phyloP scores from a whole-genome alignment of 1,284 basidiomycete genomes.

The Bjerkandera adusta region DNA sequence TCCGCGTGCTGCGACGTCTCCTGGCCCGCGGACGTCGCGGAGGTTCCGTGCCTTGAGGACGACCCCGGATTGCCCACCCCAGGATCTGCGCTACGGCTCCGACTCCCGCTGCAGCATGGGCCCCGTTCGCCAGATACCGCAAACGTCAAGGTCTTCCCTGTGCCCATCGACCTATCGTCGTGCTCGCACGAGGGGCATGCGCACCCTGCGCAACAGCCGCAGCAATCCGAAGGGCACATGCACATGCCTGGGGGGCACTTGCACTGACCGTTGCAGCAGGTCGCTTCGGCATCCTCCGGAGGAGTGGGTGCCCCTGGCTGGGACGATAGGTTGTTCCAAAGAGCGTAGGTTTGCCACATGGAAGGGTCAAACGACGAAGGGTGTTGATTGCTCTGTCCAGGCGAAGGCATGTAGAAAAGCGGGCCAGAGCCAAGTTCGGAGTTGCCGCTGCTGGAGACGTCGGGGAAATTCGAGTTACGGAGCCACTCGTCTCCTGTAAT shows the following conservation, averaged over 20 bases:
- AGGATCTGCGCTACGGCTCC: not conserved
- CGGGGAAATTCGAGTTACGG: slow-evolving; percentile 31
- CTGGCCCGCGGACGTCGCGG: not conserved
- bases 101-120: slow-evolving; percentile 23
- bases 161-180: slow-evolving; percentile 15
- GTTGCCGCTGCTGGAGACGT: not conserved
- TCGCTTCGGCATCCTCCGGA: slow-evolving; percentile 19
- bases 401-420: slow-evolving; percentile 14
- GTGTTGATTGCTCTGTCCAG: slow-evolving; percentile 1
- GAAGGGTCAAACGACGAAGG: slow-evolving; percentile 17
- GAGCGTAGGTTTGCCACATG: slow-evolving; percentile 21
- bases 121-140: slow-evolving; percentile 30
- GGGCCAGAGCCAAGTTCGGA: slow-evolving; percentile 11
- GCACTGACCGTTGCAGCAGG: slow-evolving; percentile 32
- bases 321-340: slow-evolving; percentile 21
- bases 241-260: slow-evolving; percentile 35
- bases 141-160: slow-evolving; percentile 25
- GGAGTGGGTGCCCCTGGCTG: slow-evolving; percentile 13
- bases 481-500: slow-evolving; percentile 48
- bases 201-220: slow-evolving; percentile 33
- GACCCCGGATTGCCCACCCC: not conserved
- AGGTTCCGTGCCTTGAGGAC: slow-evolving; percentile 1
- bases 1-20: not conserved
- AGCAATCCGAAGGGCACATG: slow-evolving; percentile 32
- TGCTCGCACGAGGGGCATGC: slow-evolving; percentile 28